Conservation (phyloP, 2,329 filamentous ascomycete species). For the Clarireedia paspali region DNA sequence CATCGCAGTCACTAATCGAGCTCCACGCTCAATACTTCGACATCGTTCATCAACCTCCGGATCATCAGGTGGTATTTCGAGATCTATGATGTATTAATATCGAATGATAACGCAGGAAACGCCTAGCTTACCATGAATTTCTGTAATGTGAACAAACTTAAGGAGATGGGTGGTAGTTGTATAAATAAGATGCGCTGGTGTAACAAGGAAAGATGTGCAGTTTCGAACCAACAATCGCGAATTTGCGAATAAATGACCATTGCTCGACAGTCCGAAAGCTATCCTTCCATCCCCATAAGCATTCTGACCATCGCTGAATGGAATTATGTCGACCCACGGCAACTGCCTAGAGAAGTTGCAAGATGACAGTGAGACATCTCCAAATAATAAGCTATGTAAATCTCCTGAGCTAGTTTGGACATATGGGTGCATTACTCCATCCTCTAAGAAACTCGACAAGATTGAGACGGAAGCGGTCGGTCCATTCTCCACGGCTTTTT, state of each 20-base stretch:
- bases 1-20: slow-evolving; percentile 78
- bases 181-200: slow-evolving; percentile 75
- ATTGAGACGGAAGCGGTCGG: slow-evolving; percentile 15
- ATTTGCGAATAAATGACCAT: slow-evolving; percentile 73
- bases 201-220: slow-evolving; percentile 84
- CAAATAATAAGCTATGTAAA: slow-evolving; percentile 23
- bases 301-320: slow-evolving; percentile 13
- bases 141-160: slow-evolving; percentile 82
- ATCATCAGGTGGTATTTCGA: slow-evolving; percentile 79
- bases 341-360: slow-evolving; percentile 27
- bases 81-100: slow-evolving; percentile 41
- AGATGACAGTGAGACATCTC: slow-evolving; percentile 19
- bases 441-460: slow-evolving; percentile 22
- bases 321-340: slow-evolving; percentile 29
- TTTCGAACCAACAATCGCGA: slow-evolving; percentile 69
- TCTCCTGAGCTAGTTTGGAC: slow-evolving; percentile 24
- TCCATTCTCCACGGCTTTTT: slow-evolving; percentile 9
- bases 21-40: slow-evolving; percentile 83
- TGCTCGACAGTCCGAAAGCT: slow-evolving; percentile 57
- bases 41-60: slow-evolving; percentile 90
- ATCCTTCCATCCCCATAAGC: slow-evolving; percentile 19
- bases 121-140: slow-evolving; percentile 47
- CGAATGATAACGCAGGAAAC: not conserved
- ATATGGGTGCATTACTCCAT: slow-evolving; percentile 20
- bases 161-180: slow-evolving; percentile 89